phyloP scores from a whole-genome alignment of 805 yeast genomes.

The Candida nonsorbophila region DNA sequence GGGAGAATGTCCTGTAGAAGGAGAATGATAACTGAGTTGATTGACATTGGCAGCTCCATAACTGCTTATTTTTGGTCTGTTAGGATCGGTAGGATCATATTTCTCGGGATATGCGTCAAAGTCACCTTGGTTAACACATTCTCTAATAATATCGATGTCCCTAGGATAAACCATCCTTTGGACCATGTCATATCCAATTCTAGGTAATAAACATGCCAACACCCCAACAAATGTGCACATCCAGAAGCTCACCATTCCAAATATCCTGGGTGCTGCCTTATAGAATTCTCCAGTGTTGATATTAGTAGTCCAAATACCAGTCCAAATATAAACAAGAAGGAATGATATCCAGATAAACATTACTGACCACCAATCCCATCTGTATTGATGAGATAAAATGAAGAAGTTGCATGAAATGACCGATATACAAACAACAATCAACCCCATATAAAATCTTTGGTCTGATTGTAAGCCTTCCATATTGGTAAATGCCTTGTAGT shows the following conservation, averaged over 20 bases:
- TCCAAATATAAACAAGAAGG: slow-evolving; percentile 64
- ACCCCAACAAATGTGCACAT: slow-evolving; percentile 62
- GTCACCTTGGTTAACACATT: slow-evolving; percentile 62
- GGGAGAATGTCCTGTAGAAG: slow-evolving; percentile 7
- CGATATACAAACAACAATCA: slow-evolving; percentile 60
- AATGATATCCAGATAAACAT: slow-evolving; percentile 55
- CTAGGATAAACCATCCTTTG: slow-evolving; percentile 52
- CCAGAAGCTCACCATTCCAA: slow-evolving; percentile 64
- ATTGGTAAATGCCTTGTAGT: slow-evolving; percentile 20
- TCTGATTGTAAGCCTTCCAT: slow-evolving; percentile 55
- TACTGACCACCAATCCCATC: slow-evolving; percentile 77
- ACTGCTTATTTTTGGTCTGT: slow-evolving; percentile 48
- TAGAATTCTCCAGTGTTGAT: slow-evolving; percentile 51
- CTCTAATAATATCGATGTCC: slow-evolving; percentile 71
- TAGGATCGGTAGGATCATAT: slow-evolving; percentile 80
- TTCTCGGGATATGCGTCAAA: slow-evolving; percentile 59
- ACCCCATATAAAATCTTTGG: slow-evolving; percentile 72
- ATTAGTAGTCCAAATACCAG: slow-evolving; percentile 71
- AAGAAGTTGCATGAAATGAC: slow-evolving; percentile 64
- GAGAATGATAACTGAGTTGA: slow-evolving; percentile 6
- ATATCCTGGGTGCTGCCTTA: slow-evolving; percentile 59
- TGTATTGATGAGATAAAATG: slow-evolving; percentile 59
- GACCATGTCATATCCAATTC: slow-evolving; percentile 56
- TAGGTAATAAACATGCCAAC: slow-evolving; percentile 58
- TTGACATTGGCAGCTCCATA: slow-evolving; percentile 20